Evolutionary conservation across 2,329 filamentous ascomycete species (phyloP).

Genomic region (Amauroascus verrucosus): DNA sequence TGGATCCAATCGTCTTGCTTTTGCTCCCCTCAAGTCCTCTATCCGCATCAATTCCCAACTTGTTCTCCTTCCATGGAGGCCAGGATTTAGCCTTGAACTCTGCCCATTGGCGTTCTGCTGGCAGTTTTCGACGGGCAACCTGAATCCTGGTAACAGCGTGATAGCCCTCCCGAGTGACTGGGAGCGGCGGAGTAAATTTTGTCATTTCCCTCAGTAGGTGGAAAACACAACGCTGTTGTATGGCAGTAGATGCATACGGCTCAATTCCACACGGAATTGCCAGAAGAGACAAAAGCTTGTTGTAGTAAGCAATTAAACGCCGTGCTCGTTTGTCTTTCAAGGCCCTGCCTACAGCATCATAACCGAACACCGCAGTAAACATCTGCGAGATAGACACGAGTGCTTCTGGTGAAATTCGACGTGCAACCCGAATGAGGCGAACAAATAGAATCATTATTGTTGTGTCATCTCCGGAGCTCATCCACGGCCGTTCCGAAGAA

Average conservation of each 20-base stretch:
- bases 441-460: constrained; percentile 34
- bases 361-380: constrained; percentile 28
- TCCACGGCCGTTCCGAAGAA: constrained; percentile 12
- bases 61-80: constrained; percentile 57
- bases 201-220: constrained; percentile 49
- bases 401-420: constrained; percentile 39
- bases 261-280: constrained; percentile 39
- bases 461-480: constrained; percentile 20
- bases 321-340: constrained; percentile 18
- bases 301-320: constrained; percentile 38
- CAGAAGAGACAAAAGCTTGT: constrained; percentile 40
- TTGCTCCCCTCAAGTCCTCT: constrained; percentile 47
- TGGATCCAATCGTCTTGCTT: constrained; percentile 47
- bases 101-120: constrained; percentile 47
- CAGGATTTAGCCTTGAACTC: constrained; percentile 50
- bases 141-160: constrained; percentile 47
- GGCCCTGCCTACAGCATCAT: constrained; percentile 10
- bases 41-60: constrained; percentile 49
- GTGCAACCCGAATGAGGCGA: constrained; percentile 43
- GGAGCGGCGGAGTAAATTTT: constrained; percentile 42
- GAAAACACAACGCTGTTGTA: constrained; percentile 50
- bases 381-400: constrained; percentile 35
- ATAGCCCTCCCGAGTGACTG: constrained; percentile 50
- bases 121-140: constrained; percentile 48
- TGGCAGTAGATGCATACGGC: constrained; percentile 40